Base-by-base conservation (phyloP, 2,329 filamentous ascomycete species). In the Fusarium avenaceum region DNA sequence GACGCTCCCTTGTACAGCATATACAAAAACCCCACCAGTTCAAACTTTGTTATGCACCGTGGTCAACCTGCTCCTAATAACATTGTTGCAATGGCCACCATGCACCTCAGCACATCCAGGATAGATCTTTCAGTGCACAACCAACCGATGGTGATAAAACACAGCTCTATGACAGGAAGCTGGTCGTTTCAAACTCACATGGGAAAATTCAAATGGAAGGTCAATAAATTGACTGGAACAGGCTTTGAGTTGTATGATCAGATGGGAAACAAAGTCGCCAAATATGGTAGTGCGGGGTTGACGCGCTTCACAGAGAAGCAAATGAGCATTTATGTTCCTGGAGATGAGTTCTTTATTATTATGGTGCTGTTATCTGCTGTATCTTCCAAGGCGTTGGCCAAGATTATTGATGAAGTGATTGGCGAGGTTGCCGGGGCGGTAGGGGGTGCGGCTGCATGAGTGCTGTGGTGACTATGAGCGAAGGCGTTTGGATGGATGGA, bases 151-250 rank as follows among this genome's bases (percentile, higher is more conserved):
- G 51, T 61, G 6, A 52, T 74, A 14, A 69, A 70, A 26, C 39
- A 50, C 24, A 72, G 55, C 42, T 43, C 38, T 4, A 32, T 71
- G 40, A 65, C 60, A 1, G 70, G 63, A 2, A 72, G 59, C 24
- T 74, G 56, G 52, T 62, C 53, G 0, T 42, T 76, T 33, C 35
- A 70, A 0, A 63, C 71, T 0, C 61, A 57, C 6, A 60, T 70
- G 62, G 74, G 75, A 0, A 69, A 54, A 9, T 71, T 76, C 22
- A 74, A 75, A 40, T 75, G 75, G 74, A 75, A 75, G 39, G 49
- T 53, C 14, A 73, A 63, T 63, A 43, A 57, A 35, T 22, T 67
- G 17, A 72, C 62, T 0, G 64, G 69, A 3, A 58, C 35, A 6
- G 54, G 55, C 1, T 68, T 69, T 1, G 62, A 70, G 48, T 40